Evolutionary conservation across 164 flowering plant genomes (phyloP).

Genomic region (Macadamia tetraphylla): DNA sequence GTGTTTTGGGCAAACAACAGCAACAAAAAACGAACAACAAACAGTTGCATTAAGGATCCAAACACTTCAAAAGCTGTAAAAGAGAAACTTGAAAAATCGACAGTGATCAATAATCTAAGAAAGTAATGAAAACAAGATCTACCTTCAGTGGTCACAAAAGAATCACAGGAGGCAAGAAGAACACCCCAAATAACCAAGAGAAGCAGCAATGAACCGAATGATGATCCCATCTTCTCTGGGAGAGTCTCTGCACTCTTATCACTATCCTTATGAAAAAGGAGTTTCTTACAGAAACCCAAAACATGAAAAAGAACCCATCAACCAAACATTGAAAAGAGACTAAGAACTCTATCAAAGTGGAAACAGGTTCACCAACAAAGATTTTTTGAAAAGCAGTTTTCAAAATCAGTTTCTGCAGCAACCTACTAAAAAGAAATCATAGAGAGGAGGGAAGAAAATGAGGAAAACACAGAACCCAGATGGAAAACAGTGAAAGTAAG

Average conservation of each 20-base stretch:
- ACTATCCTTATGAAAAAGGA: neutral
- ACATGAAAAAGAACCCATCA: constrained; percentile 12
- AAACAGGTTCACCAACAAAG: constrained; percentile 2
- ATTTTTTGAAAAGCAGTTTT: neutral
- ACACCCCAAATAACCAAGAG: constrained; percentile 26
- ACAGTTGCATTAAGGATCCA: neutral
- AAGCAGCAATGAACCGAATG: constrained; percentile 27
- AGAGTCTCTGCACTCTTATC: neutral
- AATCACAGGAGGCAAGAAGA: constrained; percentile 25
- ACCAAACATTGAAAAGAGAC: neutral
- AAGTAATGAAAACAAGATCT: constrained; percentile 3
- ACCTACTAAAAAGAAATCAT: neutral
- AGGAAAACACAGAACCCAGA: neutral
- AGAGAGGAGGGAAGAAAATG: neutral
- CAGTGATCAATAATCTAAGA: neutral
- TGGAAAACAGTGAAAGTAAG: neutral
- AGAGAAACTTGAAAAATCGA: neutral
- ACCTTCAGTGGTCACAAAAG: constrained; percentile 49
- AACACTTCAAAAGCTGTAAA: neutral
- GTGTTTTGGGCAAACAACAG: neutral
- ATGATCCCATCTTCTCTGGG: constrained; percentile 31
- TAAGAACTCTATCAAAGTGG: neutral
- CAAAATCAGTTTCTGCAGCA: neutral
- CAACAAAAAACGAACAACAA: neutral
- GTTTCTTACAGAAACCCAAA: constrained; percentile 3